Percentiles rank a stretch among this genome's conserved stretches.
These are phyloP conservation scores for Selaginella tamariscina DNA, from an alignment of 75 land plant genomes.

Conservation along the genomic window DNA sequence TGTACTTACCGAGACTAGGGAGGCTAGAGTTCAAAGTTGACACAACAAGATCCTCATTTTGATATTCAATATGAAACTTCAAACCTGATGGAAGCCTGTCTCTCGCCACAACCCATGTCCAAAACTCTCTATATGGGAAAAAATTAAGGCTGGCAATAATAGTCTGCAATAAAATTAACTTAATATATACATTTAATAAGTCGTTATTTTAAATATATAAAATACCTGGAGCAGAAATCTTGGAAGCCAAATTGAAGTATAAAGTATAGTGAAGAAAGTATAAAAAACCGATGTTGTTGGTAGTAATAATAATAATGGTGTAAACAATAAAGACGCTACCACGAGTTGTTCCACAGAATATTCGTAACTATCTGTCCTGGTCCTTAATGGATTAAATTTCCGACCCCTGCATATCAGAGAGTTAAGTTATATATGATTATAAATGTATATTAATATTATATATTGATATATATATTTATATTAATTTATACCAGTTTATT, in stretches of 20 bases:
- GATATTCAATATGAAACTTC: constrained; percentile 34
- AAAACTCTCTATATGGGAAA: constrained; percentile 61
- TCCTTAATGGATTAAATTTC: constrained; percentile 82
- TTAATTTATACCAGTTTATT: too few species aligned
- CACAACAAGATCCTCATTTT: neutral
- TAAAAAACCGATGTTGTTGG: constrained; percentile 97
- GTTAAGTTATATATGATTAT: neutral
- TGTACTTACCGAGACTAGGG: neutral
- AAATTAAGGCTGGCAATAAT: constrained; percentile 55
- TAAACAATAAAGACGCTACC: constrained; percentile 87
- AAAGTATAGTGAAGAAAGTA: constrained; percentile 69
- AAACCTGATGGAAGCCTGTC: constrained; percentile 83
- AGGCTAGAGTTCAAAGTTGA: neutral
- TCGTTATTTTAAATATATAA: too few species aligned
- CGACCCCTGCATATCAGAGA: constrained; percentile 43
- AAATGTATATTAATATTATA: neutral
- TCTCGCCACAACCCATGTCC: constrained; percentile 55
- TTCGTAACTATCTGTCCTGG: constrained; percentile 71
- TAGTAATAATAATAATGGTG: constrained; percentile 74
- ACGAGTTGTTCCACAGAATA: constrained; percentile 90
- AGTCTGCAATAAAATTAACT: constrained; percentile 50
- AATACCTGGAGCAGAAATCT: too few species aligned
- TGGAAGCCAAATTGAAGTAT: constrained; percentile 30
- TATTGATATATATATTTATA: too few species aligned
- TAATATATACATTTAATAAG: too few species aligned